Evolutionary conservation across 2,329 filamentous ascomycete species (phyloP), one percentile per base, ranked within the genome.

Genomic region (Fusarium avenaceum): DNA sequence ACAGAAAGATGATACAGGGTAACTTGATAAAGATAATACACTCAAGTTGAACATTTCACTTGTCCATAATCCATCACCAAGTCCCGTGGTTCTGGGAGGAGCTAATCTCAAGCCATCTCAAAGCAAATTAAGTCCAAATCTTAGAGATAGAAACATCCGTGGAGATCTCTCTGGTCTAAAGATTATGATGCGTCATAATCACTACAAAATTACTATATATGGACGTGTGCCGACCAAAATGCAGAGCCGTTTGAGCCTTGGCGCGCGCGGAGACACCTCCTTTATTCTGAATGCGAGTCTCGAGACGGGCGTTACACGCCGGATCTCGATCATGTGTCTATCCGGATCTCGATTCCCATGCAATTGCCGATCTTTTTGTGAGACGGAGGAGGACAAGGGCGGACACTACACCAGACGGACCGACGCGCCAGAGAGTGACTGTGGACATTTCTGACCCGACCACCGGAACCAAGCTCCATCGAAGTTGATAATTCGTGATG

Each of bases 291-390:
- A 40, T 33, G 48, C 28, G 46, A 24, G 24, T 24, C 24, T 24
- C 24, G 24, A 65, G 50, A 56, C 50, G 30, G 57, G 57, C 14
- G 51, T 54, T 24, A 38, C 32, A 50, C 51, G 57, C 33, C 44
- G 35, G 52, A 69, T 69, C 48, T 69, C 51, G 56, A 69, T 66
- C 48, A 63, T 62, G 49, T 69, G 40, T 17, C 35, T 35, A 35
- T 66, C 20, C 17, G 13, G 56, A 66, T 69, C 61, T 63, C 65
- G 65, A 69, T 69, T 54, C 38, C 45, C 40, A 46, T 53, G 14
- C 19, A 58, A 69, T 46, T 38, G 33, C 43, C 65, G 56, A 69
- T 69, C 60, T 69, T 55, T 14, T 42, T 62, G 55, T 57, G 46
- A 53, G 43, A 62, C 44, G 56, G 47, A 48, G 17, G 22, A 38